phyloP scores from a whole-genome alignment of 177 flowering plant genomes.

The Vitis hybrid region DNA sequence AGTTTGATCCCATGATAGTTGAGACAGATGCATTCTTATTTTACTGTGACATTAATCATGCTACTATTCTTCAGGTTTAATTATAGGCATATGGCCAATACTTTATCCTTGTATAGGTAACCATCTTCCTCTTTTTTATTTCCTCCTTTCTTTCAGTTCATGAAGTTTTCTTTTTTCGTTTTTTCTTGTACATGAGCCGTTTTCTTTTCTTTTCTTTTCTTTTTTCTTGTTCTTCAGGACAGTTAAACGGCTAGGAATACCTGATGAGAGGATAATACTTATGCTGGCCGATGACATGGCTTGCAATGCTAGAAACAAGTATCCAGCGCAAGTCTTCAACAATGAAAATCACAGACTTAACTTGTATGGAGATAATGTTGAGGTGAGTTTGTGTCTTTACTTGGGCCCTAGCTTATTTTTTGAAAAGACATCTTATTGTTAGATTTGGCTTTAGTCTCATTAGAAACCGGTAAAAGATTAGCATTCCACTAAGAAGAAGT shows the following conservation, averaged over 20 bases:
- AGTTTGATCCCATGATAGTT: no score
- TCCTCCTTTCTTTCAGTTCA: no score
- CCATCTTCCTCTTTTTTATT: neutral
- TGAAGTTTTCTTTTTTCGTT: neutral
- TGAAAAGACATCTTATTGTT: neutral
- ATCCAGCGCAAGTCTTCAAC: conserved; percentile 97
- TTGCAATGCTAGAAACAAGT: conserved; percentile 92
- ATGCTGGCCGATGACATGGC: conserved; percentile 99
- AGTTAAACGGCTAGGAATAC: conserved; percentile 93
- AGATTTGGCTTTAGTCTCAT: neutral
- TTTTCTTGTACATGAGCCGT: neutral
- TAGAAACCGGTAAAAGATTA: neutral
- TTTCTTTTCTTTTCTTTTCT: conserved; percentile 4
- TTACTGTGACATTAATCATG: conserved; percentile 3
- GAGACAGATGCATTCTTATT: neutral
- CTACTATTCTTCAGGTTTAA: conserved; percentile 75
- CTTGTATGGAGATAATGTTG: conserved; percentile 98
- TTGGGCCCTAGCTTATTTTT: neutral
- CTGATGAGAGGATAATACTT: conserved; percentile 97
- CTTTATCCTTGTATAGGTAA: conserved; percentile 93
- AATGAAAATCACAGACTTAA: conserved; percentile 95
- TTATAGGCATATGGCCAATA: conserved; percentile 98
- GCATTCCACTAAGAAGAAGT: neutral
- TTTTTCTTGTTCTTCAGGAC: conserved; percentile 51
- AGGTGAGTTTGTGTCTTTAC: conserved; percentile 44